Percentiles rank a stretch among this genome's conserved stretches.
phyloP scores from a whole-genome alignment of 306 rosid species.

The Trifolium repens region DNA sequence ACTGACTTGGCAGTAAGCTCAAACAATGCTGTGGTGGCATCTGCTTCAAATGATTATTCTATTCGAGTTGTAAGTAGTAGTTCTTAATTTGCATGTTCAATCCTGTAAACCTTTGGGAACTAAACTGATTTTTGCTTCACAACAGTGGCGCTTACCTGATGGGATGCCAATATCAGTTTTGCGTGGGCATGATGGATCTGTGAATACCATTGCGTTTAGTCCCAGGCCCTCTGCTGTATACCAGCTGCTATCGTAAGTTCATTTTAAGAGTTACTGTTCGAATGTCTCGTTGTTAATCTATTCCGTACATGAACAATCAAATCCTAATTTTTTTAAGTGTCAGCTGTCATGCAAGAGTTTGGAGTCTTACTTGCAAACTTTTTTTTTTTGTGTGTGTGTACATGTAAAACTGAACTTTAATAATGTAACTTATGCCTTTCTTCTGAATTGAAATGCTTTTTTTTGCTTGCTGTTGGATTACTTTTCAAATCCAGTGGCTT shows the following conservation, averaged over 20 bases:
- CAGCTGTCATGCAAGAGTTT: background rate
- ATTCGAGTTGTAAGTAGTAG: constrained; percentile 85
- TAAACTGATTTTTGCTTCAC: constrained; percentile 42
- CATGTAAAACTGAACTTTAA: background rate
- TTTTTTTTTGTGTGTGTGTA: too few relatives aligned
- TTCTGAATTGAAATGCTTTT: background rate
- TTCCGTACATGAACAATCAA: constrained; percentile 23
- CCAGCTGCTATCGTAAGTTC: constrained; percentile 84
- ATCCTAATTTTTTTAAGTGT: constrained; percentile 5
- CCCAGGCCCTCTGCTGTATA: constrained; percentile 67
- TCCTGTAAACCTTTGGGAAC: constrained; percentile 27
- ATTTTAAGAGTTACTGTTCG: constrained; percentile 38
- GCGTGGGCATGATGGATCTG: constrained; percentile 85
- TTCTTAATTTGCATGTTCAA: constrained; percentile 17
- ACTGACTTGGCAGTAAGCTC: constrained; percentile 74
- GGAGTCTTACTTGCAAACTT: background rate
- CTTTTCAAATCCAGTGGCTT: background rate
- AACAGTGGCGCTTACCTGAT: constrained; percentile 93
- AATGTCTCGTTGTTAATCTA: constrained; percentile 26
- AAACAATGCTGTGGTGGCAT: constrained; percentile 87
- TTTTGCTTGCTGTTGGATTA: background rate
- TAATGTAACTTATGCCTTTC: background rate
- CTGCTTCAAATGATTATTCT: constrained; percentile 88
- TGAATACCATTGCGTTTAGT: constrained; percentile 87
- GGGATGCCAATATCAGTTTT: constrained; percentile 88